Evolutionary conservation across 805 yeast species (phyloP).

Genomic region (Kregervanrija fluxuum): DNA sequence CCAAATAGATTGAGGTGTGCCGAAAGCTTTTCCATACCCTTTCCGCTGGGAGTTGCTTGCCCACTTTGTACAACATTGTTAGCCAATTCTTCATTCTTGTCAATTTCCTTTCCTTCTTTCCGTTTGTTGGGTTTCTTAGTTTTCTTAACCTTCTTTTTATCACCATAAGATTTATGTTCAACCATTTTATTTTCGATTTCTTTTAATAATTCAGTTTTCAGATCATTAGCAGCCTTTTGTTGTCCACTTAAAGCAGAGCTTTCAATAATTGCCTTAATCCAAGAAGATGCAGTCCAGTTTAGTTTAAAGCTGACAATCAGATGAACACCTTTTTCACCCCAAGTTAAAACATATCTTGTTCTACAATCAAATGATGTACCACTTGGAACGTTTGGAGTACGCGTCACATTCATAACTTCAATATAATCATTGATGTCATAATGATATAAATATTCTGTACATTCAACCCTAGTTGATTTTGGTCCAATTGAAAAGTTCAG

Average conservation of each 20-base stretch:
- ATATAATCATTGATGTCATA: constrained; percentile 49
- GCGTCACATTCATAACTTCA: constrained; percentile 53
- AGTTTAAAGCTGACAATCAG: constrained; percentile 64
- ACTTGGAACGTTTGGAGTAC: constrained; percentile 93
- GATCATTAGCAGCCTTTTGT: constrained; percentile 43
- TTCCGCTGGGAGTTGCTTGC: neutral
- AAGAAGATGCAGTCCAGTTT: constrained; percentile 86
- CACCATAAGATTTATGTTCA: neutral
- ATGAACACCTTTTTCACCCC: constrained; percentile 65
- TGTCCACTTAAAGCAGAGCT: constrained; percentile 81
- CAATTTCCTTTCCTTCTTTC: neutral
- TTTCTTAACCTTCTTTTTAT: neutral
- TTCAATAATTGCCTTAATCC: constrained; percentile 89
- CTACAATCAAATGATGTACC: constrained; percentile 75
- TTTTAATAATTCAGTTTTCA: constrained; percentile 24
- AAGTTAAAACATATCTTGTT: constrained; percentile 64
- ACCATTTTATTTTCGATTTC: constrained; percentile 11
- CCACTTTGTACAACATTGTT: neutral
- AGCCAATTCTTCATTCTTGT: neutral
- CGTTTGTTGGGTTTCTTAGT: neutral
- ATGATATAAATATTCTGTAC: constrained; percentile 49
- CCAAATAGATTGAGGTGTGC: too few species aligned
- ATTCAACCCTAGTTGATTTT: constrained; percentile 68
- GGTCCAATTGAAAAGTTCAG: constrained; percentile 86
- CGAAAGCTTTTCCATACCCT: too few species aligned